A percentile compares a stretch with the other conserved stretches of the same genome.
phyloP scores from a whole-genome alignment of 805 yeast species.

The Candida mattraensis region DNA sequence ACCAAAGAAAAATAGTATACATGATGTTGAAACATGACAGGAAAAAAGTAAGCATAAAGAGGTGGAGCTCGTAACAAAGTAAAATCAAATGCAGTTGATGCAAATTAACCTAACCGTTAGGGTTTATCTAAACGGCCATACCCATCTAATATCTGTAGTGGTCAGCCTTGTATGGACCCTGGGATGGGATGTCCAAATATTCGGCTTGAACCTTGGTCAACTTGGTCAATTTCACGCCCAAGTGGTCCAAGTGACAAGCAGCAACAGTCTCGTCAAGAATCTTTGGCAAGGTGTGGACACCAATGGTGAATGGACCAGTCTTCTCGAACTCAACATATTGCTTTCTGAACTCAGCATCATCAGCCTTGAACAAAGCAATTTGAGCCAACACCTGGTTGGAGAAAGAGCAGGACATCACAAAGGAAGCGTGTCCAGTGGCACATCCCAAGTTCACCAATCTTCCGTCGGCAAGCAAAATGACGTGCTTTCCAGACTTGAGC shows the following conservation, averaged over 20 bases:
- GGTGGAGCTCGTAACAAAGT: constrained; percentile 4
- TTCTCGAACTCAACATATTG: constrained; percentile 86
- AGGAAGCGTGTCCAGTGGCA: constrained; percentile 99
- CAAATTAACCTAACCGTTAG: constrained; percentile 15
- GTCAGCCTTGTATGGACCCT: constrained; percentile 98
- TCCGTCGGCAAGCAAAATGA: constrained; percentile 97
- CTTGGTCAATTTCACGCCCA: constrained; percentile 82
- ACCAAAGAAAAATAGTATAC: constrained; percentile 7
- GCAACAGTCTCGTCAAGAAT: constrained; percentile 98
- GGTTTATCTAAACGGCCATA: constrained; percentile 4
- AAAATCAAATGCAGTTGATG: constrained; percentile 34
- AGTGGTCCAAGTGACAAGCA: constrained; percentile 90
- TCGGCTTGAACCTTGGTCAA: constrained; percentile 84
- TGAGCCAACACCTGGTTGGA: constrained; percentile 99
- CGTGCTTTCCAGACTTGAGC: constrained; percentile 84
- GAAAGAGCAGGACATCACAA: constrained; percentile 99
- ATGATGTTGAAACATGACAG: constrained; percentile 13
- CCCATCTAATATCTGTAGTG: constrained; percentile 87
- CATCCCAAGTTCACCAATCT: constrained; percentile 99
- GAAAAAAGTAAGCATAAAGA: constrained; percentile 9
- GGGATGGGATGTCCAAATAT: constrained; percentile 85
- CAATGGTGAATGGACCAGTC: constrained; percentile 86
- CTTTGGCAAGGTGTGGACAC: constrained; percentile 97
- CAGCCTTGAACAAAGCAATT: constrained; percentile 92
- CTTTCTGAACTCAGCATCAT: constrained; percentile 75